A percentile compares a stretch with the other conserved stretches of the same genome.
Evolutionary conservation across 2,329 filamentous ascomycete genomes (phyloP).

Genomic region (Dactylellina sp.): DNA sequence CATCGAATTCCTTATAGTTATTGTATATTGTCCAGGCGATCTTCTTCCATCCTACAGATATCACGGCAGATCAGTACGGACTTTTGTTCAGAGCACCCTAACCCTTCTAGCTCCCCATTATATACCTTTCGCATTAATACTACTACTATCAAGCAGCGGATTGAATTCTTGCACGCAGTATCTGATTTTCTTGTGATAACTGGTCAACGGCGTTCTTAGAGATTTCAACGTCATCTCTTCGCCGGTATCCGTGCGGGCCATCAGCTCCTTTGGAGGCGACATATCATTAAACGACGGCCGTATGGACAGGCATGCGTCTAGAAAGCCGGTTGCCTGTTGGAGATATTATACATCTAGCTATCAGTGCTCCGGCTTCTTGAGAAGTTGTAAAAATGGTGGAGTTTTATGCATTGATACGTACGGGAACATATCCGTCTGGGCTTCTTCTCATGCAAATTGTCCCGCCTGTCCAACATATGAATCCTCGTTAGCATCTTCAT

Average conservation of each 20-base stretch:
- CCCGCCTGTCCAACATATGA: constrained; percentile 66
- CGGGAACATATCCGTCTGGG: constrained; percentile 81
- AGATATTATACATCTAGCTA: no score
- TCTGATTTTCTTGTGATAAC: constrained; percentile 80
- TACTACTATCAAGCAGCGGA: constrained; percentile 86
- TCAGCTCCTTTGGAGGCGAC: constrained; percentile 70
- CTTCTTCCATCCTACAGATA: constrained; percentile 76
- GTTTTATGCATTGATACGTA: constrained; percentile 61
- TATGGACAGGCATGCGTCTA: constrained; percentile 83
- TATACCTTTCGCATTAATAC: constrained; percentile 83
- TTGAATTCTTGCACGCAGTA: constrained; percentile 88
- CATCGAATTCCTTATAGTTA: constrained; percentile 90
- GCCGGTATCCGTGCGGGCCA: constrained; percentile 69
- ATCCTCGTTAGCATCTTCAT: constrained; percentile 10
- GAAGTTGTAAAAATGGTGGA: not conserved
- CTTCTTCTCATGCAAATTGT: constrained; percentile 93
- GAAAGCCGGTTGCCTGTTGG: constrained; percentile 72
- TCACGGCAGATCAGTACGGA: not conserved
- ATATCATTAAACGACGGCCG: constrained; percentile 87
- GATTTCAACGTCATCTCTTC: constrained; percentile 64
- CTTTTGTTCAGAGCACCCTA: not conserved
- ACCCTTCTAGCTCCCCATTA: no score
- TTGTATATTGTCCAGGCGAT: constrained; percentile 81
- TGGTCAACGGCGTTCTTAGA: constrained; percentile 59
- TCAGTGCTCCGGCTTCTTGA: constrained; percentile 4